These are phyloP conservation scores for Botrytis paeoniae DNA, from an alignment of 2,329 filamentous ascomycete species.

Conservation along the genomic window DNA sequence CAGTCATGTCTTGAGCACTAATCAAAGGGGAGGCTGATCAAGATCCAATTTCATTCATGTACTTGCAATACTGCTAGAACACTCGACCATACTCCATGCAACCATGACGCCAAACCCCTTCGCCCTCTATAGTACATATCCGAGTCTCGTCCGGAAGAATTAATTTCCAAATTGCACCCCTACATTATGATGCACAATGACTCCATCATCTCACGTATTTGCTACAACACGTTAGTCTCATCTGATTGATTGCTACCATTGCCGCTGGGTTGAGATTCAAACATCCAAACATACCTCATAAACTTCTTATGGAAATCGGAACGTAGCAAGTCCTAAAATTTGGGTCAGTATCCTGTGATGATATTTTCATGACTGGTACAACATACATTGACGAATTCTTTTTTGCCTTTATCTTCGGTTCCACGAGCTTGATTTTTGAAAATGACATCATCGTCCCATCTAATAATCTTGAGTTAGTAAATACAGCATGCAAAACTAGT, in stretches of 20 bases:
- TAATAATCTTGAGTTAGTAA: conserved; percentile 23
- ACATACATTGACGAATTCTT: conserved; percentile 93
- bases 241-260: neutral
- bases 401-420: conserved; percentile 86
- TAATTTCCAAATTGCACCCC: neutral
- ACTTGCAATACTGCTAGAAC: neutral
- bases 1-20: neutral
- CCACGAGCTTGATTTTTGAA: conserved; percentile 98
- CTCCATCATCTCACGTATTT: conserved; percentile 39
- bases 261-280: neutral
- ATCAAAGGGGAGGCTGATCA: neutral
- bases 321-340: conserved; percentile 69
- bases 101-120: conserved; percentile 1
- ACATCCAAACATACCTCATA: conserved; percentile 55
- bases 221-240: conserved; percentile 26
- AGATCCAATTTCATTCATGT: neutral
- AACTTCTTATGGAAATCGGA: conserved; percentile 98
- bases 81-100: neutral
- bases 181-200: neutral
- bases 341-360: conserved; percentile 21
- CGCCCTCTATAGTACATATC: neutral
- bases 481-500: conserved; percentile 2
- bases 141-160: neutral
- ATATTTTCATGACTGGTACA: conserved; percentile 18
- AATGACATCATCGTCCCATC: conserved; percentile 98